A percentile compares a stretch with the other conserved stretches of the same genome.
phyloP scores from a whole-genome alignment of 78 protist species.

The Blattamonas nauphoetae region DNA sequence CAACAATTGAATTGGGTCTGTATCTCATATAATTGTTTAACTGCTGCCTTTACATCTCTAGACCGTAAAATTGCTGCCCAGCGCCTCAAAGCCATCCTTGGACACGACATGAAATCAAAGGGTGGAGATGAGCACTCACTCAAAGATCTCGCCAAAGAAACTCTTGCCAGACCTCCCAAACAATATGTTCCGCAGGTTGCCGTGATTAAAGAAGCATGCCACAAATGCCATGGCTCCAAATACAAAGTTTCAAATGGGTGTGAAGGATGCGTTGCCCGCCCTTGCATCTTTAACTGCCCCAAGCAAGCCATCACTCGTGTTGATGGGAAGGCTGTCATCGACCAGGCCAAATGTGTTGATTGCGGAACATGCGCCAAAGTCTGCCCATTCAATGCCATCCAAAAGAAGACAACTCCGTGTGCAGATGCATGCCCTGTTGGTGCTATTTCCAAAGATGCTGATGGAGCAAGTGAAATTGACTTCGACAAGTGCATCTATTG shows the following conservation, averaged over 20 bases:
- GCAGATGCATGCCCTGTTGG: conserved; percentile 23
- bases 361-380: conserved; percentile 11
- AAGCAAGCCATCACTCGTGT: background rate
- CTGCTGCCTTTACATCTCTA: no score
- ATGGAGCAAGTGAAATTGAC: conserved; percentile 1
- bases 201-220: background rate
- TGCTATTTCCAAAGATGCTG: background rate
- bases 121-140: background rate
- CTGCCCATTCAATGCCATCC: conserved; percentile 21
- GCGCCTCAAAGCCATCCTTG: background rate
- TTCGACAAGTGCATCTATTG: conserved; percentile 21
- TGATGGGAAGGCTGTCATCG: conserved; percentile 15
- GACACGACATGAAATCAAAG: background rate
- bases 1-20: background rate
- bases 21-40: no score
- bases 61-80: background rate
- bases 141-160: background rate
- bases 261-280: conserved; percentile 21
- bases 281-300: conserved; percentile 21
- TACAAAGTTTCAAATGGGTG: conserved; percentile 13
- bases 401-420: background rate
- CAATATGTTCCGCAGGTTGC: background rate
- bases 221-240: background rate
- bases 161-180: background rate
- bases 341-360: background rate